Evolutionary conservation across 164 flowering plant genomes (phyloP), one percentile per base, ranked within the genome.

Genomic region (Sedum album): DNA sequence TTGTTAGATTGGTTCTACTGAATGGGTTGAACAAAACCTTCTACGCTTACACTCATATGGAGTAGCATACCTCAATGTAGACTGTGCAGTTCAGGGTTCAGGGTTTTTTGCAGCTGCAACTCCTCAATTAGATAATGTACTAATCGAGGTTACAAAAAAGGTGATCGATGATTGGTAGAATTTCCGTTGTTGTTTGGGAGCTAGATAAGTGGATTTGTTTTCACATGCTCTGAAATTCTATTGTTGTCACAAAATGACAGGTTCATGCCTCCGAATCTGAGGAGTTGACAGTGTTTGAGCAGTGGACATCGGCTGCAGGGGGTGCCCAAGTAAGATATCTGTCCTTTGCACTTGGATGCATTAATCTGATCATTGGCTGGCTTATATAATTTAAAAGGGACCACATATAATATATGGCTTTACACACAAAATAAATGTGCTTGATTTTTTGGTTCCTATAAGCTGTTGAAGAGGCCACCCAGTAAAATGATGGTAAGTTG

Each of bases 21-120:
- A 94, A 72, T 94, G 99, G 99, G 99, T 91, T 70, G 99, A 91
- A 70, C 81, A 90, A 68, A 94, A 94, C 76, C 83, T 91, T 66
- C 60, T 80, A 69, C 83, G 78, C 75, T 75, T 94, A 71, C 82
- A 82, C 31, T 83, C 94, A 31, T 87, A 85, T 75, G 90, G 92
- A 66, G 90, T 91, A 9, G 93, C 85, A 20, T 94, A 94, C 72
- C 85, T 94, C 66, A 94, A 94, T 77, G 99, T 94, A 66, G 99
- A 94, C 72, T 91, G 99, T 84, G 99, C 99, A 0, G 97, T 85
- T 81, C 97, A 91, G 84, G 99, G 99, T 53, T 86, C 93, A n/a
- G 97, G 97, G 23, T 82, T 94, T 48, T 91, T 86, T 80, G 89
- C 84, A 60, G 69, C 86, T 66, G 81, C 96, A 66, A 87, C 97